A percentile compares a stretch with the other conserved stretches of the same genome.
phyloP scores from a whole-genome alignment of 2,329 filamentous ascomycete genomes.

The Sclerotinia minor region DNA sequence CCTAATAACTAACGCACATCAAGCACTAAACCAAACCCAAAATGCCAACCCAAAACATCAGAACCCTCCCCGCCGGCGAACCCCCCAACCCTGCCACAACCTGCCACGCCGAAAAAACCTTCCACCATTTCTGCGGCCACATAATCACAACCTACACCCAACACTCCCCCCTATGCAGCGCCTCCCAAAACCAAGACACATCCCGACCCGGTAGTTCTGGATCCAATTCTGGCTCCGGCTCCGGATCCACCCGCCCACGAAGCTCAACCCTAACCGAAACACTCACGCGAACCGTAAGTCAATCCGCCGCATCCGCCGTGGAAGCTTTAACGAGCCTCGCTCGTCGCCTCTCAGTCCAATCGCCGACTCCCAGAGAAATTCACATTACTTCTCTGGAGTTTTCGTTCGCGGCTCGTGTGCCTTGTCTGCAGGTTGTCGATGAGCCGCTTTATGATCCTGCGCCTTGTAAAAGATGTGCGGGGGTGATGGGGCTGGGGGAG shows the following conservation, averaged over 20 bases:
- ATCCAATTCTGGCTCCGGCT: not conserved
- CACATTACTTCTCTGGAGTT: not conserved
- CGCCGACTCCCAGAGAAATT: not conserved
- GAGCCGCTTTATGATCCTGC: not conserved
- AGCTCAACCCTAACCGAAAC: not conserved
- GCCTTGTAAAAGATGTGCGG: not conserved
- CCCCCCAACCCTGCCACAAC: not conserved
- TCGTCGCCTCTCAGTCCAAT: not conserved
- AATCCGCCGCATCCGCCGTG: not conserved
- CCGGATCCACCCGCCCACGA: not conserved
- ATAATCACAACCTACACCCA: not conserved
- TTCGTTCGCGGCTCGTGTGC: not conserved
- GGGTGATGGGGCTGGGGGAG: not conserved
- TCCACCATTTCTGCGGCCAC: not conserved
- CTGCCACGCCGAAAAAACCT: not conserved
- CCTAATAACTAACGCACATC: not conserved
- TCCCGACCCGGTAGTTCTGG: not conserved
- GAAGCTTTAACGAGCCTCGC: not conserved
- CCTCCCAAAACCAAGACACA: not conserved
- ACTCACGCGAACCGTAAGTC: no score
- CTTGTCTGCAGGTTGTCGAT: not conserved
- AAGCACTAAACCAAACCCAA: not conserved
- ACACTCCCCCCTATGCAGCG: not conserved
- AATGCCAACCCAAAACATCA: not conserved
- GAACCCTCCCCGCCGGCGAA: no score